Conservation (phyloP, 2,329 filamentous ascomycete species). For the Harringtonia aguacate region DNA sequence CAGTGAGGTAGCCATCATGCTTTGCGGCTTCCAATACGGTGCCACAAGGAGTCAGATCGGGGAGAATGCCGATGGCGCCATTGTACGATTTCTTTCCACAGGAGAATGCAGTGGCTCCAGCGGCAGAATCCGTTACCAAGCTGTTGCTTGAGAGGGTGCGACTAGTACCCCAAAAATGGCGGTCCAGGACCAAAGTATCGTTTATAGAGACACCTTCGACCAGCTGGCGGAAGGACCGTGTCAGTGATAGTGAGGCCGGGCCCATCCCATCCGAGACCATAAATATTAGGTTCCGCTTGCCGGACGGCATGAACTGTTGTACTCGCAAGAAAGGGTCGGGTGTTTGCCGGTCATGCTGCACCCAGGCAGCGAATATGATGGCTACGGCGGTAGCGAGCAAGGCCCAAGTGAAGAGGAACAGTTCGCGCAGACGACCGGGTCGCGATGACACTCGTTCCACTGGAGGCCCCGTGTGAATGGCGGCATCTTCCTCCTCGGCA, state of each 20-base stretch:
- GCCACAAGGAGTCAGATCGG: constrained; percentile 77
- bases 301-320: constrained; percentile 23
- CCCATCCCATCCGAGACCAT: constrained; percentile 99
- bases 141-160: constrained; percentile 76
- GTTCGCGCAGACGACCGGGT: constrained; percentile 48
- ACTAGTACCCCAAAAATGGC: constrained; percentile 82
- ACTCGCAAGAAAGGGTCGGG: constrained; percentile 18
- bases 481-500: constrained; percentile 21
- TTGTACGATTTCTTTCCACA: constrained; percentile 95
- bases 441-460: not conserved
- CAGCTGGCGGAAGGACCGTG: constrained; percentile 75
- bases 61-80: constrained; percentile 82
- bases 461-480: constrained; percentile 15
- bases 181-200: constrained; percentile 70
- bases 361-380: constrained; percentile 66
- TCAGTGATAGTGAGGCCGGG: constrained; percentile 78
- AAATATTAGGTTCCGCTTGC: constrained; percentile 91
- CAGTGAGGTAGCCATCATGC: constrained; percentile 80
- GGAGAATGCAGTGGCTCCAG: constrained; percentile 93
- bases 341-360: constrained; percentile 58
- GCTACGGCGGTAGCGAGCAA: constrained; percentile 68
- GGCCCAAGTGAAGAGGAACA: constrained; percentile 73
- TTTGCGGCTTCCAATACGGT: constrained; percentile 92
- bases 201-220: constrained; percentile 60
- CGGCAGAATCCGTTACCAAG: constrained; percentile 88